These are phyloP conservation scores for Coemansia sp. DNA, from an alignment of 192 early-diverging fungal genomes.

Conservation along the genomic window DNA sequence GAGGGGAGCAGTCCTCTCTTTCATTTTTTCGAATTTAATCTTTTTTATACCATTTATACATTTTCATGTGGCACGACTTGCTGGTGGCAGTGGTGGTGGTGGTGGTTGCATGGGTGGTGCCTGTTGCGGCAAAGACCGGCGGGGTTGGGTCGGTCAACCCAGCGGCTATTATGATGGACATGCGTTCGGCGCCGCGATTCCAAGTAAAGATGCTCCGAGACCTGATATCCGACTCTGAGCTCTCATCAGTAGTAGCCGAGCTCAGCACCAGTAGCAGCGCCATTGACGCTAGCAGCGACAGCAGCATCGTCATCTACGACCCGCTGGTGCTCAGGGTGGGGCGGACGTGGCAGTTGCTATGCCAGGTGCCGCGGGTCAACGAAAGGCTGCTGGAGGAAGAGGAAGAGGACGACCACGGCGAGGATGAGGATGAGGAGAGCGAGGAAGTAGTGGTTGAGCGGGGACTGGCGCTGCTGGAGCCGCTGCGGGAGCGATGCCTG, in stretches of 20 bases:
- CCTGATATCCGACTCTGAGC: slow-evolving; percentile 23
- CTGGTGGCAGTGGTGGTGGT: neutral
- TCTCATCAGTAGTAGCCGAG: slow-evolving; percentile 1
- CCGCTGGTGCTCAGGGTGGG: slow-evolving; percentile 22
- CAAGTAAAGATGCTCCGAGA: slow-evolving; percentile 17
- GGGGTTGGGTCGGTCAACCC: slow-evolving; percentile 11
- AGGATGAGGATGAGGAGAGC: slow-evolving; percentile 33
- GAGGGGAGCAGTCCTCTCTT: neutral
- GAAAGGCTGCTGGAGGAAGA: neutral
- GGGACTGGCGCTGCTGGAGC: slow-evolving; percentile 57
- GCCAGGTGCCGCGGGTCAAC: slow-evolving; percentile 55
- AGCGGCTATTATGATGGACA: slow-evolving; percentile 31
- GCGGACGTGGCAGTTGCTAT: slow-evolving; percentile 40
- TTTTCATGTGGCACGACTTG: neutral
- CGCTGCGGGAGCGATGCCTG: slow-evolving; percentile 52
- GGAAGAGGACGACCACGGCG: slow-evolving; percentile 13
- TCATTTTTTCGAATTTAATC: neutral
- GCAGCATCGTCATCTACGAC: slow-evolving; percentile 17
- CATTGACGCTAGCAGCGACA: neutral
- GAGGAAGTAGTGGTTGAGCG: slow-evolving; percentile 39
- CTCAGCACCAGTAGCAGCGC: neutral
- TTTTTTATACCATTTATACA: neutral
- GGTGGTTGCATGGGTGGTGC: neutral
- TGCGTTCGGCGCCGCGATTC: slow-evolving; percentile 35
- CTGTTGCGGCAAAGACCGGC: neutral